Base-by-base conservation (phyloP, 176 grass and related monocot genomes). In the Tuctoria greenei region DNA sequence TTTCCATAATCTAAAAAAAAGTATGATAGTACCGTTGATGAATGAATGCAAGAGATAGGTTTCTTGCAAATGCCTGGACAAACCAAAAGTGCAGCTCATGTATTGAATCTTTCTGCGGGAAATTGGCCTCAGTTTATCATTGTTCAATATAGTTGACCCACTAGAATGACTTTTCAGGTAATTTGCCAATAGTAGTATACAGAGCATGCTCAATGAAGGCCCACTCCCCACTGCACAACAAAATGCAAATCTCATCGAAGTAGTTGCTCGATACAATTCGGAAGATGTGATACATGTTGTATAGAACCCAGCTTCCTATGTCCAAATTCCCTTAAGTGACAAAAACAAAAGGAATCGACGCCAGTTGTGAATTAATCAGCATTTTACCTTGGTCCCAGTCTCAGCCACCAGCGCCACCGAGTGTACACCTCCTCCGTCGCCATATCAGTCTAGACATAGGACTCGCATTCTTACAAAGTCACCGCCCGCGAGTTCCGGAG, bases 401-500 rank as follows among this genome's bases (percentile, higher is more conserved):
- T 90, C 89, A 2, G 92, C 85, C 8, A 88, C 84, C 47, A 99
- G 77, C 52, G 89, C 90, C 81, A 99, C 37, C 82, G 92, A 28
- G 89, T 85, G 75, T 88, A 99, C 71, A 95, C 91, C 87, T 99
- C 95, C 12, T 99, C 91, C 31, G 95, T 99, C 69, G 74, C 86
- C 62, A 69, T 69, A 90, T 99, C 95, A 80, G 95, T 91, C 95
- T 99, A n/a, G n/a, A n/a, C n/a, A n/a, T n/a, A n/a, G n/a, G n/a
- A n/a, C n/a, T n/a, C n/a, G n/a, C n/a, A n/a, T n/a, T n/a, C n/a
- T n/a, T n/a, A n/a, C n/a, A n/a, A n/a, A n/a, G n/a, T n/a, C n/a
- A n/a, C n/a, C n/a, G n/a, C n/a, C n/a, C n/a, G n/a, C n/a, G n/a
- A n/a, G n/a, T n/a, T n/a, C n/a, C n/a, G n/a, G n/a, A n/a, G n/a